Evolutionary conservation across 306 rosid species (phyloP).

Genomic region (Vigna angularis): DNA sequence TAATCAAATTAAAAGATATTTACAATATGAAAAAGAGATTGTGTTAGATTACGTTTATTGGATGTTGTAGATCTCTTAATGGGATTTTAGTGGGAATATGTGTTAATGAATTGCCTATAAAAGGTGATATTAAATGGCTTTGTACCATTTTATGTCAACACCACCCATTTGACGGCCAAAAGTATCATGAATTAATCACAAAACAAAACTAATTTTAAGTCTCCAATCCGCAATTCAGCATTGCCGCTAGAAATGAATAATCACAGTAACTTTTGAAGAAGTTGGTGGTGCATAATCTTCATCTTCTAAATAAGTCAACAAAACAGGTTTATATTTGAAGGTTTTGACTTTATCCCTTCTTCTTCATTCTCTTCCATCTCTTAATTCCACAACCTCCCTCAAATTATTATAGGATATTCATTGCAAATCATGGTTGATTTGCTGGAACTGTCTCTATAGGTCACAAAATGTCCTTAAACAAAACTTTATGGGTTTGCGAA

Average conservation of each 20-base stretch:
- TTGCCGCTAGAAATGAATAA: conserved; percentile 37
- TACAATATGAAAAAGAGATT: too few species aligned
- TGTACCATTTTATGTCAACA: not conserved
- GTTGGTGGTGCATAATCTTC: conserved; percentile 6
- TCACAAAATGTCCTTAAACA: conserved; percentile 6
- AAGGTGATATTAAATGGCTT: too few species aligned
- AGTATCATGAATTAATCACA: conserved; percentile 37
- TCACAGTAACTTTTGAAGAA: not conserved
- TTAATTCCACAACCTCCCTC: too few species aligned
- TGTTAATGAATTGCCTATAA: too few species aligned
- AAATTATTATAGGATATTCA: not conserved
- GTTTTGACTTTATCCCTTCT: not conserved
- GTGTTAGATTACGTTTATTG: too few species aligned
- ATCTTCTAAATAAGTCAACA: conserved; percentile 25
- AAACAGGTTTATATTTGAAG: not conserved
- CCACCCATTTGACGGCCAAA: conserved; percentile 43
- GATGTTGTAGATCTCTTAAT: too few species aligned
- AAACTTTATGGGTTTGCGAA: conserved; percentile 43
- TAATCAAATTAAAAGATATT: too few species aligned
- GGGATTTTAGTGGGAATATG: too few species aligned
- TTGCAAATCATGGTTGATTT: conserved; percentile 14
- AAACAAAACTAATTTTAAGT: conserved; percentile 41
- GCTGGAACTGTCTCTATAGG: not conserved
- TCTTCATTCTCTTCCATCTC: not conserved
- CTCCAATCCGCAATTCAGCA: conserved; percentile 39